Conservation (phyloP, 164 flowering plant genomes). For the Chimonanthus salicifolius region DNA sequence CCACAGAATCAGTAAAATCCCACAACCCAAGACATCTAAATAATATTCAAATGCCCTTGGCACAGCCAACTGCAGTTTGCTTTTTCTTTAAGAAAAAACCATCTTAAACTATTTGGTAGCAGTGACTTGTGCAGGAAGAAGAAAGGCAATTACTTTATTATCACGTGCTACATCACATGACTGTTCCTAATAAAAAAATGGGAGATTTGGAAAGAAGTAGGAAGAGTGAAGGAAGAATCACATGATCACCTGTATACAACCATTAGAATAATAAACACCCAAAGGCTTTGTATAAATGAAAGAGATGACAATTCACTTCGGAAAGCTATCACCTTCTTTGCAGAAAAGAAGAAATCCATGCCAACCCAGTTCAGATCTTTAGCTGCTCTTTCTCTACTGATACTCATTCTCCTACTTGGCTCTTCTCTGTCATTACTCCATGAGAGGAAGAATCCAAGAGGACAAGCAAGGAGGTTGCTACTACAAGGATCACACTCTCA, state of each 20-base stretch:
- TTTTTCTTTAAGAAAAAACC: too few species aligned
- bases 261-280: background rate
- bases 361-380: background rate
- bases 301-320: background rate
- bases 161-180: background rate
- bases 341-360: background rate
- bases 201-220: background rate
- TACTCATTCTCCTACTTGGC: background rate
- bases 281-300: background rate
- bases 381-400: background rate
- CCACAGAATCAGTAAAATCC: too few species aligned
- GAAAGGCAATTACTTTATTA: too few species aligned
- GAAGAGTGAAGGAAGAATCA: background rate
- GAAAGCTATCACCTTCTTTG: background rate
- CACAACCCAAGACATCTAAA: too few species aligned
- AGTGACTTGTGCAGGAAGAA: background rate
- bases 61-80: too few species aligned
- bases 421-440: background rate
- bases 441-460: background rate
- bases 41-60: too few species aligned
- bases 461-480: constrained; percentile 18
- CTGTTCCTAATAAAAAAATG: background rate
- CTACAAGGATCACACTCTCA: constrained; percentile 12
- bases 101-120: too few species aligned
- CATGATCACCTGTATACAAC: background rate